Evolutionary conservation across 1,139 yeast species (phyloP).

Genomic region (Geotrichum carabidarum): DNA sequence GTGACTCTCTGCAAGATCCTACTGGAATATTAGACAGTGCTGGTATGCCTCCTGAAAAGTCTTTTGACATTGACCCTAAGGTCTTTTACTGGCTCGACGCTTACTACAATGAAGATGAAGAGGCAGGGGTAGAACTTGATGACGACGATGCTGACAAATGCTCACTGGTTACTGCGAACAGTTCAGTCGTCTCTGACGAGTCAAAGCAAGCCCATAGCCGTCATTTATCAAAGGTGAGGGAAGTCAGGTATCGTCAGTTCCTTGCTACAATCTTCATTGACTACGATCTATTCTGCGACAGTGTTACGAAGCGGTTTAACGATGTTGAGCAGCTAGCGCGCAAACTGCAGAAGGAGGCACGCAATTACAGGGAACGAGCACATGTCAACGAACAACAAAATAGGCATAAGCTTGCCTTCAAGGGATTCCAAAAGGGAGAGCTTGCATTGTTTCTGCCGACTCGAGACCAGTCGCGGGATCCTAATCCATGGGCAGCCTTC

Average conservation of each 20-base stretch:
- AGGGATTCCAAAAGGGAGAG: constrained; percentile 60
- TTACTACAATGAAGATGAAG: constrained; percentile 21
- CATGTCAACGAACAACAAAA: constrained; percentile 38
- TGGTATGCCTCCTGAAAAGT: constrained; percentile 14
- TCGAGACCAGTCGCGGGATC: constrained; percentile 42
- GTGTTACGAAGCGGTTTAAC: constrained; percentile 70
- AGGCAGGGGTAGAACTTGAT: constrained; percentile 11
- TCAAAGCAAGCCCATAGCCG: constrained; percentile 7
- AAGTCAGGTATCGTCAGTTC: constrained; percentile 30
- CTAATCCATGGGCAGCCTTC: constrained; percentile 82
- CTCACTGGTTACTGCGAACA: constrained; percentile 3
- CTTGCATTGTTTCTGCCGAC: constrained; percentile 81
- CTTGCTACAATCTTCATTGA: constrained; percentile 41
- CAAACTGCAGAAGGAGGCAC: constrained; percentile 71
- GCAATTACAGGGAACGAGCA: constrained; percentile 44
- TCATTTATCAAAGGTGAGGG: constrained; percentile 18
- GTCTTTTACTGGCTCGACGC: constrained; percentile 35
- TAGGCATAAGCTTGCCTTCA: constrained; percentile 56
- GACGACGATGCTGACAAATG: constrained; percentile 10
- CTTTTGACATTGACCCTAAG: constrained; percentile 20
- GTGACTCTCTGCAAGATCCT: constrained; percentile 2
- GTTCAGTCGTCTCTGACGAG: neutral
- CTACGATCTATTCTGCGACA: constrained; percentile 53
- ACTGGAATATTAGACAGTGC: constrained; percentile 20
- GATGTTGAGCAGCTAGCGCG: constrained; percentile 93